These are phyloP conservation scores for Aspergillus biplanus DNA, from an alignment of 495 filamentous ascomycete genomes.

Conservation along the genomic window DNA sequence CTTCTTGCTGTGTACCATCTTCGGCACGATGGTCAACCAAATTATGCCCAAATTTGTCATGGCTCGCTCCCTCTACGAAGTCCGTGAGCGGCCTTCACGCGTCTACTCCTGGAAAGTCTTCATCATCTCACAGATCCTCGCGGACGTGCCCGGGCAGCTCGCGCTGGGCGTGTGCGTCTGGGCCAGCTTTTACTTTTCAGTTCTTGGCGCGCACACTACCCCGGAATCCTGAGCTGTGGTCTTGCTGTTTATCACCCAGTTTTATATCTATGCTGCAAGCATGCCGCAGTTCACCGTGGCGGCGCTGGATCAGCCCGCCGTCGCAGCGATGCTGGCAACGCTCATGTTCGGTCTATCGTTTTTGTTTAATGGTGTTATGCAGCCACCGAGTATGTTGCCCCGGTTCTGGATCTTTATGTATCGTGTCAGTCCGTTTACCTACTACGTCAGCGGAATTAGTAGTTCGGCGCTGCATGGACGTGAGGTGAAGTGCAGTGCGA, in stretches of 20 bases:
- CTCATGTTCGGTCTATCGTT: slow-evolving; percentile 59
- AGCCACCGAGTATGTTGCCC: slow-evolving; percentile 58
- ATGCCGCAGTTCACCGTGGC: slow-evolving; percentile 60
- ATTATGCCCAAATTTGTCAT: slow-evolving; percentile 56
- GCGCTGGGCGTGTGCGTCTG: slow-evolving; percentile 47
- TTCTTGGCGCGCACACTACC: slow-evolving; percentile 39
- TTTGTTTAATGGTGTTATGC: slow-evolving; percentile 63
- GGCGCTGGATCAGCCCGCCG: slow-evolving; percentile 54
- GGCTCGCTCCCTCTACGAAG: slow-evolving; percentile 53
- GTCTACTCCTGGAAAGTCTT: slow-evolving; percentile 59
- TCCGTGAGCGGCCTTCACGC: slow-evolving; percentile 51
- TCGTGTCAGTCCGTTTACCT: slow-evolving; percentile 68
- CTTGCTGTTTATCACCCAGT: slow-evolving; percentile 53
- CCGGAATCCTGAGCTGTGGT: slow-evolving; percentile 52
- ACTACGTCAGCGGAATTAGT: slow-evolving; percentile 54
- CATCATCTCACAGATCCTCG: slow-evolving; percentile 50
- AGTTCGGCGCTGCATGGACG: slow-evolving; percentile 45
- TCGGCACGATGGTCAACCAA: slow-evolving; percentile 66
- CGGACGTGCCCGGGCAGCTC: slow-evolving; percentile 55
- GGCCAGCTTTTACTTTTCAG: slow-evolving; percentile 54
- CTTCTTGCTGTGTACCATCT: slow-evolving; percentile 78
- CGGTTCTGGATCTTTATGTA: slow-evolving; percentile 82
- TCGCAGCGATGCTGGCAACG: slow-evolving; percentile 57
- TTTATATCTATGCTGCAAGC: slow-evolving; percentile 46
- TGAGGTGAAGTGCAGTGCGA: slow-evolving; percentile 51